These are phyloP conservation scores for Zymoseptoria passerinii DNA, from an alignment of 2,329 filamentous ascomycete genomes.

Conservation along the genomic window DNA sequence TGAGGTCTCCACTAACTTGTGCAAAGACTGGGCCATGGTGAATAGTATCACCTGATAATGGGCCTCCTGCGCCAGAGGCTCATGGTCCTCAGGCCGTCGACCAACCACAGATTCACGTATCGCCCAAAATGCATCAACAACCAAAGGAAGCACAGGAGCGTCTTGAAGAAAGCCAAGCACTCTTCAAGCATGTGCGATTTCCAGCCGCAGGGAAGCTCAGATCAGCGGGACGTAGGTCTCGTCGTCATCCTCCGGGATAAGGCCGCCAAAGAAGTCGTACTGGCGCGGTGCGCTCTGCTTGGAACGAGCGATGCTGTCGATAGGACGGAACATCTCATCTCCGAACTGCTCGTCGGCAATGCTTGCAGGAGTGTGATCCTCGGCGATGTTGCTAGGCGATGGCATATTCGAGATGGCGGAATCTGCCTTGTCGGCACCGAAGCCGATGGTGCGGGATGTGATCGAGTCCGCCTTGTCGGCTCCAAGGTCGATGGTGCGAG, in stretches of 20 bases:
- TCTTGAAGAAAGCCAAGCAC: neutral
- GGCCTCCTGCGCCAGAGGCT: neutral
- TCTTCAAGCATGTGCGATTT: neutral
- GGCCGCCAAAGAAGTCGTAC: neutral
- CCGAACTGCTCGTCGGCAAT: slow-evolving; percentile 2
- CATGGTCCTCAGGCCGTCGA: neutral
- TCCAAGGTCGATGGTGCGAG: slow-evolving; percentile 1
- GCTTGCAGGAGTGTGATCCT: neutral
- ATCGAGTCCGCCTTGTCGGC: neutral
- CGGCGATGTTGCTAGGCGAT: neutral
- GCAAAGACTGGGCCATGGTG: neutral
- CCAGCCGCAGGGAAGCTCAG: neutral
- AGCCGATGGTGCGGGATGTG: neutral
- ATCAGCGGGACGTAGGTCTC: neutral
- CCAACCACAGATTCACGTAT: neutral
- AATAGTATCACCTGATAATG: neutral
- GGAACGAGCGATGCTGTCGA: slow-evolving; percentile 1
- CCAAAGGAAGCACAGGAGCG: neutral
- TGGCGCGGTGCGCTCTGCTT: slow-evolving; percentile 2
- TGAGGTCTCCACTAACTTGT: neutral
- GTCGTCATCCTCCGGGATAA: slow-evolving; percentile 3
- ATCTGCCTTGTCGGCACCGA: neutral
- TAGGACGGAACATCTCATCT: neutral
- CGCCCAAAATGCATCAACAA: neutral
- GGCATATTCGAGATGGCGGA: neutral